These are phyloP conservation scores for Pseudonitzschia multiseries DNA, from an alignment of 108 stramenopile species.

Conservation along the genomic window DNA sequence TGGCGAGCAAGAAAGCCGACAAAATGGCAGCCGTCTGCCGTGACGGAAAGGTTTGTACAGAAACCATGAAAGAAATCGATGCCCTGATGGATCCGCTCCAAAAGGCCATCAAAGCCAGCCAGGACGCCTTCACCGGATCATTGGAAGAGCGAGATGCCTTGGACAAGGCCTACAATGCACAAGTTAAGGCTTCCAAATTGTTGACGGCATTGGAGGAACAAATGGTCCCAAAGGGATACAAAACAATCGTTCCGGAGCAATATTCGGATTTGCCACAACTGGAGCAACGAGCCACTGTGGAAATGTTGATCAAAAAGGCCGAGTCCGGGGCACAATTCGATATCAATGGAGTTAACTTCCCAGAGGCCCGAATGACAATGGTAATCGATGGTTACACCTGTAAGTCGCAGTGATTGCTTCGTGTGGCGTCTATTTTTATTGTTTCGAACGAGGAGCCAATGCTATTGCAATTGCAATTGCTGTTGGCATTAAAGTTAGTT, in stretches of 20 bases:
- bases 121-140: conserved; percentile 66
- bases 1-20: conserved; percentile 55
- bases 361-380: conserved; percentile 88
- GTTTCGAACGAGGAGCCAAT: too few relatives aligned
- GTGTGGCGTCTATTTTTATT: background rate
- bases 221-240: conserved; percentile 86
- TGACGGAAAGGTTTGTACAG: conserved; percentile 49
- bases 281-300: conserved; percentile 85
- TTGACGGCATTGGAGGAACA: conserved; percentile 85
- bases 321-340: conserved; percentile 72
- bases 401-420: conserved; percentile 16
- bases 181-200: conserved; percentile 56
- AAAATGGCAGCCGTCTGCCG: conserved; percentile 71
- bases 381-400: conserved; percentile 91
- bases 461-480: too few relatives aligned
- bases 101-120: conserved; percentile 52
- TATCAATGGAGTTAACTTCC: conserved; percentile 77
- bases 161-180: conserved; percentile 79
- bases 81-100: conserved; percentile 56
- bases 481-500: too few relatives aligned
- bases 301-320: conserved; percentile 86
- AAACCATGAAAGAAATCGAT: conserved; percentile 49
- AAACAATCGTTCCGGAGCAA: conserved; percentile 77
- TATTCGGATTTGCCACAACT: conserved; percentile 88
- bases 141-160: conserved; percentile 84